Evolutionary conservation across 2,329 filamentous ascomycete species (phyloP).

Genomic region (Aspergillus piperis): DNA sequence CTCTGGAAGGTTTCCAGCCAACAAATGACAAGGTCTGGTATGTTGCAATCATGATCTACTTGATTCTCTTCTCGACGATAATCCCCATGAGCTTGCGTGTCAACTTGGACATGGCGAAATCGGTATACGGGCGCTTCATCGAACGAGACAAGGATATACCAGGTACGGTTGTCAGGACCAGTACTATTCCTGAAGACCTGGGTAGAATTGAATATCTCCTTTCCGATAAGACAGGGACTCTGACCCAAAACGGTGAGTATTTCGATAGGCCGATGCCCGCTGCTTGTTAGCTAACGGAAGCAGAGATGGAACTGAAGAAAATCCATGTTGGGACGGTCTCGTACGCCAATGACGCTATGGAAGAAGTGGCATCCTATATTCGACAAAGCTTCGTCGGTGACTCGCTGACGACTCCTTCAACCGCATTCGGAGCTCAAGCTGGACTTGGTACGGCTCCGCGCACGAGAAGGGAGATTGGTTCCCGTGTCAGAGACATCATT

Average conservation of each 20-base stretch:
- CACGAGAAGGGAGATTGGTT: slow-evolving; percentile 88
- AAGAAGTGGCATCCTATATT: slow-evolving; percentile 86
- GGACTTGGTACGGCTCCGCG: slow-evolving; percentile 66
- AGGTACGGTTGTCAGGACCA: slow-evolving; percentile 90
- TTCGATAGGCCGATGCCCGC: slow-evolving; percentile 5
- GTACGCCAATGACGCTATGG: slow-evolving; percentile 98
- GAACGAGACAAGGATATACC: slow-evolving; percentile 87
- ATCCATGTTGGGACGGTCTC: slow-evolving; percentile 97
- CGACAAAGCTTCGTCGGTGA: slow-evolving; percentile 73
- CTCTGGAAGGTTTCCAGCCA: slow-evolving; percentile 74
- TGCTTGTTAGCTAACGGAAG: slow-evolving; percentile 23
- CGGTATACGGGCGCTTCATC: slow-evolving; percentile 93
- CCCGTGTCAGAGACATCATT: slow-evolving; percentile 88
- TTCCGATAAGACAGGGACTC: slow-evolving; percentile 96
- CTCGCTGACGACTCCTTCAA: slow-evolving; percentile 72
- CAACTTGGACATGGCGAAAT: slow-evolving; percentile 96
- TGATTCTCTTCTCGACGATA: slow-evolving; percentile 98
- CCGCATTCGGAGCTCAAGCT: slow-evolving; percentile 64
- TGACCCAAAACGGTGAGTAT: slow-evolving; percentile 77
- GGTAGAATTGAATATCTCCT: slow-evolving; percentile 94
- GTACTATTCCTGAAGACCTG: slow-evolving; percentile 94
- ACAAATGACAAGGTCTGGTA: slow-evolving; percentile 70
- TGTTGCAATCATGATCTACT: slow-evolving; percentile 94
- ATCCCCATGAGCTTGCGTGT: slow-evolving; percentile 96
- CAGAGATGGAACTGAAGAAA: slow-evolving; percentile 97